Evolutionary conservation across 2,329 filamentous ascomycete species (phyloP).

Genomic region (Paraphaeosphaeria sporulosa): DNA sequence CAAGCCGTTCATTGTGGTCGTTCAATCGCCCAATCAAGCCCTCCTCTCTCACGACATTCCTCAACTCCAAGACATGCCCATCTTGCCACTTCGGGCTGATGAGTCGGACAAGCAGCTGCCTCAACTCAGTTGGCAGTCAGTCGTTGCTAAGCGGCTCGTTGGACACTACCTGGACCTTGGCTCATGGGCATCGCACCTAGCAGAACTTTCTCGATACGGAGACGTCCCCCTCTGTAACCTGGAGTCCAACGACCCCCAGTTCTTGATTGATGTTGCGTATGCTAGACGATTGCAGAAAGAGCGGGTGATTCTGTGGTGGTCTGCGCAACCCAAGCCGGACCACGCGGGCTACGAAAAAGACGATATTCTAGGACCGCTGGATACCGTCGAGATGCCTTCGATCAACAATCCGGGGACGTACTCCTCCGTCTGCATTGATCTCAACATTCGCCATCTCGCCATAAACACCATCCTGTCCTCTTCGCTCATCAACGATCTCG

Average conservation of each 20-base stretch:
- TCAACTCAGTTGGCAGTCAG: conserved; percentile 90
- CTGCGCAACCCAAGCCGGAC: conserved; percentile 82
- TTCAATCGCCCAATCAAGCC: conserved; percentile 87
- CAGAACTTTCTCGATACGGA: conserved; percentile 87
- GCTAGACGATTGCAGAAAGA: conserved; percentile 88
- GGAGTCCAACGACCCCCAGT: conserved; percentile 91
- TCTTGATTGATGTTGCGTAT: conserved; percentile 95
- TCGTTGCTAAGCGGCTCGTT: conserved; percentile 84
- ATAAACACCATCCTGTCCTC: conserved; percentile 99
- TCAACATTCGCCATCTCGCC: conserved; percentile 90
- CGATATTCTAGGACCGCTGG: conserved; percentile 81
- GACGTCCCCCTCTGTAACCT: conserved; percentile 95
- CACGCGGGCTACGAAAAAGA: conserved; percentile 96
- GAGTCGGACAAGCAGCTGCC: conserved; percentile 85
- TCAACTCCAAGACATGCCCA: conserved; percentile 81
- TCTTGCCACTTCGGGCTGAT: conserved; percentile 82
- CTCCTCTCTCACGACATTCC: conserved; percentile 86
- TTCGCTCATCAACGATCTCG: conserved; percentile 94
- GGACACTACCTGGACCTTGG: conserved; percentile 92
- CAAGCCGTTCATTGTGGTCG: conserved; percentile 80
- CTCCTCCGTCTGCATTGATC: conserved; percentile 93
- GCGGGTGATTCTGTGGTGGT: conserved; percentile 98
- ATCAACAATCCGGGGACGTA: conserved; percentile 95
- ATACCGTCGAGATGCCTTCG: conserved; percentile 88
- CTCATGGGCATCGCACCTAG: conserved; percentile 88